Base-by-base conservation (phyloP, 2,329 filamentous ascomycete genomes). In the Mycocentrospora acerina region DNA sequence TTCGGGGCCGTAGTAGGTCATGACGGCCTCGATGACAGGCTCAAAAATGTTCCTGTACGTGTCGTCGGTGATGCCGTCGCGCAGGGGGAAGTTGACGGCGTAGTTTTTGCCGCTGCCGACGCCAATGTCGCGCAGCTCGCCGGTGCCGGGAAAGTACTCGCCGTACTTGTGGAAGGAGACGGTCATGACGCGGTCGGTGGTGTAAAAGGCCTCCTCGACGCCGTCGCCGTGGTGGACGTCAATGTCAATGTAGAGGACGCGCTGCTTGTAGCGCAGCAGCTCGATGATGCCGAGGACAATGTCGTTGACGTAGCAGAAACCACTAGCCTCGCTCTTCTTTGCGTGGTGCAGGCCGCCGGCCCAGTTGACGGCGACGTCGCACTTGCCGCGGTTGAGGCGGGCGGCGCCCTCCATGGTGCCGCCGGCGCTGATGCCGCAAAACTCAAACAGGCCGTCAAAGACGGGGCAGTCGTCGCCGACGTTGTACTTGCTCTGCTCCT, bases 301-400 rank as follows among this genome's bases (percentile, higher is more conserved):
- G 70, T 98, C 91, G 68, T 98, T 98, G 72, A 97, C 90, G 71
- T 98, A 98, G 73, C 93, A 98, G 71, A 98, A 98, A 2, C 93
- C 93, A 16, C 86, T 91, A 1, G 93, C 91, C 70, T 95, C 90
- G 42, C 85, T 82, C 65, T 91, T 93, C 70, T 97, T 96, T 32
- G 93, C 93, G 64, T 98, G 93, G 68, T 98, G 93, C 29, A 98
- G 79, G 9, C 93, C 93, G 24, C 93, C 93, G 11, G 90, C 91
- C 93, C 73, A 77, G 55, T 77, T 77, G 41, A 77, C 70, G 9
- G 81, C 80, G 42, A 85, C 77, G 53, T 86, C 82, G 59, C 82
- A 85, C 59, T 86, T 85, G 32, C 79, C 79, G 40, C 82, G 71
- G 55, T 85, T 85, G 52, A 86, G 66, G 35, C 81, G 74, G n/a